Evolutionary conservation across 352 stramenopile species (phyloP), one percentile per base, ranked within the genome.

Genomic region (Phytophthora sojae): DNA sequence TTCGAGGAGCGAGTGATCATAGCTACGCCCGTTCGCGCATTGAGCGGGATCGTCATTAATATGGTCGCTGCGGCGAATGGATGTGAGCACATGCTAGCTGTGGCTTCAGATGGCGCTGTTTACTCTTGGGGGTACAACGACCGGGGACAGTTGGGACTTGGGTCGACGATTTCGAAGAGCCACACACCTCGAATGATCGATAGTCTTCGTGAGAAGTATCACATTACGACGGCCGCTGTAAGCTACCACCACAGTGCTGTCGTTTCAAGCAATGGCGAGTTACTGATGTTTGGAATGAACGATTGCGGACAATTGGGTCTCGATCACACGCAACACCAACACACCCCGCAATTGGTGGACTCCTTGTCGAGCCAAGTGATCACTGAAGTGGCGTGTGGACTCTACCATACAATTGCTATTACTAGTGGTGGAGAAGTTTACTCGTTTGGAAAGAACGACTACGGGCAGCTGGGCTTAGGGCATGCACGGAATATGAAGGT

Each of bases 61-160:
- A 88, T 90, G 79, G 76, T 96, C 7, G 87, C 88, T 19, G 90
- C 88, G 17, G 84, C 88, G 2, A 96, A 96, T 68, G 90, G 90
- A 19, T 96, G 88, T 30, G 90, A 96, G 53, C 90, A 96, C 66
- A 96, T 96, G 90, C 62, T 96, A 19, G 90, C 90, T 25, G 86
- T 96, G 29, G 72, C 84, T n/a, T 67, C 77, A 2, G 88, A 96
- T 61, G 90, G 88, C 15, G 73, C 80, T 12, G 88, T 93, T 3
- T 96, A 94, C 70, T 91, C 90, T 0, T 96, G 90, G 90, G 90
- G 90, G 44, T 96, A 95, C 73, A 96, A 96, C 56, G 90, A 96
- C 55, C 83, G 88, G 45, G 90, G 90, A 2, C 90, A 96, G 61
- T 79, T 96, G 39, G 90, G 90, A 8, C 75, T 96, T 17, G 88